A percentile compares a stretch with the other conserved stretches of the same genome.
Evolutionary conservation across 2,329 filamentous ascomycete genomes (phyloP).

Genomic region (Phialophora expanda): DNA sequence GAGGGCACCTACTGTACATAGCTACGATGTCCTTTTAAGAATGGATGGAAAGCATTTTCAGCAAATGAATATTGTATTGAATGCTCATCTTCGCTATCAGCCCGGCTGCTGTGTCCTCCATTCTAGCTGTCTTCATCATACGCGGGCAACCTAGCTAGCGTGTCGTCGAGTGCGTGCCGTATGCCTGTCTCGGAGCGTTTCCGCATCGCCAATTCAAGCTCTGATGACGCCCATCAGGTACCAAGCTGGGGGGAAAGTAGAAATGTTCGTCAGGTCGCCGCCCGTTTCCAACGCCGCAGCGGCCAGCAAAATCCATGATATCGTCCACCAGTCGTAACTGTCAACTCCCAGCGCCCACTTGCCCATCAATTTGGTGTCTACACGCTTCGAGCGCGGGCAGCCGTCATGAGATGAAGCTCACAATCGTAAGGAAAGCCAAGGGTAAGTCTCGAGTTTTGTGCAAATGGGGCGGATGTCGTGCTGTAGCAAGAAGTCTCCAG

Average conservation of each 20-base stretch:
- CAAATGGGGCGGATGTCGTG: neutral
- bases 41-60: neutral
- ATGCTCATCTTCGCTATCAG: neutral
- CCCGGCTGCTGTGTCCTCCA: neutral
- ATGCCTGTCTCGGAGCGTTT: neutral
- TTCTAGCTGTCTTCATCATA: neutral
- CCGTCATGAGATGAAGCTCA: neutral
- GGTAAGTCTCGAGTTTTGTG: neutral
- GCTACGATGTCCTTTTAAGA: neutral
- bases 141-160: neutral
- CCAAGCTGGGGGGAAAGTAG: neutral
- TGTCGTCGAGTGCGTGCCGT: neutral
- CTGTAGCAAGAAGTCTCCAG: neutral
- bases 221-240: neutral
- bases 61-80: constrained; percentile 40
- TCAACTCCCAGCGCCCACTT: neutral
- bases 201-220: neutral
- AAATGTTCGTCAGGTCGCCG: neutral
- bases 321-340: neutral
- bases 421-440: neutral
- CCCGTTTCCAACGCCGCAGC: neutral
- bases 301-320: neutral
- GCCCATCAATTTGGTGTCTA: neutral
- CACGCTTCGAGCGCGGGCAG: neutral
- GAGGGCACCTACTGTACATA: neutral